Conservation (phyloP, 345 rosid genomes). For the Ricinus communis region DNA sequence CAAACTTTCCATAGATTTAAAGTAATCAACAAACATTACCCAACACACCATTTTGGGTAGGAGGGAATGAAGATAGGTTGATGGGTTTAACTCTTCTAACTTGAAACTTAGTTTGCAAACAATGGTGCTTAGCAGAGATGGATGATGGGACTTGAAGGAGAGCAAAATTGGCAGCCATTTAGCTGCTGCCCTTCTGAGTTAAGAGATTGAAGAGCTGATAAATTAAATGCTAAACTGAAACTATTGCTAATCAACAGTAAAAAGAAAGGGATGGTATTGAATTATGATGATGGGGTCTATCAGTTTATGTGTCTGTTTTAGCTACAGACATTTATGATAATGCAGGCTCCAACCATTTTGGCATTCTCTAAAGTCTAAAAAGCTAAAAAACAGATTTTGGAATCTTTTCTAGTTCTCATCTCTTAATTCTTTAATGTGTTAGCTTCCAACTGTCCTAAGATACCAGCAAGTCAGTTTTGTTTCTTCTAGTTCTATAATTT, state of each 20-base stretch:
- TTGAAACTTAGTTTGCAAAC: conserved; percentile 12
- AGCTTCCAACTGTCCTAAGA: background rate
- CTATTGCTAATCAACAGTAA: background rate
- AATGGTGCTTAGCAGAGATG: background rate
- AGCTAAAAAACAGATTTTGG: conserved; percentile 2
- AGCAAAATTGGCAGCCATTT: conserved; percentile 36
- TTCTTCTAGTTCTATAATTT: too few relatives aligned
- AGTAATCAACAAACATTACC: background rate
- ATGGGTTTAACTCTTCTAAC: conserved; percentile 5
- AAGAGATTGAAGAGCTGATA: background rate
- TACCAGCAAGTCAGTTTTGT: background rate
- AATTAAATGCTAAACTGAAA: background rate
- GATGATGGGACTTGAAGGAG: conserved; percentile 33
- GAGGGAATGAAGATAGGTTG: conserved; percentile 3
- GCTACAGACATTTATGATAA: conserved; percentile 13
- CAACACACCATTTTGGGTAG: background rate
- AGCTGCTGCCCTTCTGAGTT: background rate
- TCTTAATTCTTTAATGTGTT: too few relatives aligned
- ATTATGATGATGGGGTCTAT: background rate
- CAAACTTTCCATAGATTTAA: background rate
- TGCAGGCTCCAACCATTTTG: background rate
- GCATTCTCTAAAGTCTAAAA: background rate
- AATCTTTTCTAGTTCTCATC: background rate
- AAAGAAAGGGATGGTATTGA: background rate
- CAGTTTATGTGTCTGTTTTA: conserved; percentile 11